A percentile compares a stretch with the other conserved stretches of the same genome.
phyloP scores from a whole-genome alignment of 2,329 filamentous ascomycete genomes.

The Colletotrichum spinosum region DNA sequence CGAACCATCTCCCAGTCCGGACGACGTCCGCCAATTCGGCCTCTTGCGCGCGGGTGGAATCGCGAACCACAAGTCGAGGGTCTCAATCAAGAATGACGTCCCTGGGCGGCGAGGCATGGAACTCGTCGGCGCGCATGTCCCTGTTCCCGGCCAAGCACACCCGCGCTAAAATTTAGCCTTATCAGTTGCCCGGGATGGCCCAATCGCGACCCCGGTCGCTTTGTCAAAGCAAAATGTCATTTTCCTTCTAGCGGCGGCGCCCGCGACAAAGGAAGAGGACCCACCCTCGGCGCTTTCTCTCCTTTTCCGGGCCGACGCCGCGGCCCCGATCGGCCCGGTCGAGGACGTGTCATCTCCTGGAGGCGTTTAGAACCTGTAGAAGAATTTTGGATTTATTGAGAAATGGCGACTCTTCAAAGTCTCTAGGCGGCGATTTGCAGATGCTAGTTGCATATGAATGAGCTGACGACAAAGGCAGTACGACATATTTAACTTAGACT shows the following conservation, averaged over 20 bases:
- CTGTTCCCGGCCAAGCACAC: conserved; percentile 22
- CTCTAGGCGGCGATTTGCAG: no score
- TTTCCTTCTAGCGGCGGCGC: conserved; percentile 5
- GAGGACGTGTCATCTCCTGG: background rate
- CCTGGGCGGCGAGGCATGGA: background rate
- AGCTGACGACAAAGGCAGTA: no score
- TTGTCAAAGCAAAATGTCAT: conserved; percentile 37
- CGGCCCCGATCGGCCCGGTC: conserved; percentile 23
- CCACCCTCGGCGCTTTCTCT: conserved; percentile 14
- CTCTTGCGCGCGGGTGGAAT: conserved; percentile 17
- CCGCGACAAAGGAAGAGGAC: conserved; percentile 10
- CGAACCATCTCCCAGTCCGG: conserved; percentile 19
- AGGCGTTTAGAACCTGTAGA: no score
- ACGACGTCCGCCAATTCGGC: conserved; percentile 25
- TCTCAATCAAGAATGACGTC: conserved; percentile 26
- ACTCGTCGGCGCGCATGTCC: background rate
- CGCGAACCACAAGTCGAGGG: conserved; percentile 27
- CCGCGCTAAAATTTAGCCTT: conserved; percentile 36
- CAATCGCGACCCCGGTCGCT: conserved; percentile 27
- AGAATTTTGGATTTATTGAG: no score
- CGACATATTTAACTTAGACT: no score
- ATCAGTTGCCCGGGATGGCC: conserved; percentile 24
- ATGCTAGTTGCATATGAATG: no score
- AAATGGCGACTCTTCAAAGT: no score
- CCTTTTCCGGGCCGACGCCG: conserved; percentile 17